Base-by-base conservation (phyloP, 108 stramenopile species). In the Pinguiococcus pyrenoidosus region DNA sequence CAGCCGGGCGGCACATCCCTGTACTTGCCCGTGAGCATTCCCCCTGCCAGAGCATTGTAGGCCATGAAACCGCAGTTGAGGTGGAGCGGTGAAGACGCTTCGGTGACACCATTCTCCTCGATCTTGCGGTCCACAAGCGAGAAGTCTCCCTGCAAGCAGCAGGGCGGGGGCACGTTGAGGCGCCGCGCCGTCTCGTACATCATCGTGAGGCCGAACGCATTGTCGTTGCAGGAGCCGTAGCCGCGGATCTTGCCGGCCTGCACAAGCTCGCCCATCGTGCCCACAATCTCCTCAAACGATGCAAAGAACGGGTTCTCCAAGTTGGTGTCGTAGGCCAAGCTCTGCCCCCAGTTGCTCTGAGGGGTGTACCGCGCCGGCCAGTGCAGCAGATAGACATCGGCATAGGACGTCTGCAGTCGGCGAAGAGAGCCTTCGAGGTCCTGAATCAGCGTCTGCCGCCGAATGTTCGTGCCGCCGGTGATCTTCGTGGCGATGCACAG, bases 221-320 rank as follows among this genome's bases (percentile, higher is more conserved):
- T 83, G 64, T 88, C 86, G 59, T 88, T 88, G 60, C 83, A 88
- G 16, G 84, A 46, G 25, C 86, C 86, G 81, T 81, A 84, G 23
- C 83, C 78, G 4, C 83, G 67, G 43, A 88, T 85, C 38, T 42
- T 26, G 25, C 41, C 41, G 24, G 6, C 41, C 8, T 5, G 7
- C 10, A 42, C 18, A 5, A 42, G 41, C 24, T 25, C 25, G 41
- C 25, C 41, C 41, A 42, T 42, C 24, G 41, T 25, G 1, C 23
- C 12, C 10, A 13, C 41, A 22, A 42, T 10, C 12, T 42, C 41
- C 7, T 7, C 17, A 25, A 42, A 42, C 3, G 25, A 27, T 13
- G 41, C 7, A 1, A 13, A 13, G 25, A 13, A 5, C 24, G 23
- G 25, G 17, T 22, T 25, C 4, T 22, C 41, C 1, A 12, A 3